Conservation (phyloP, 768 basidiomycete species). For the Mycena vulgaris region DNA sequence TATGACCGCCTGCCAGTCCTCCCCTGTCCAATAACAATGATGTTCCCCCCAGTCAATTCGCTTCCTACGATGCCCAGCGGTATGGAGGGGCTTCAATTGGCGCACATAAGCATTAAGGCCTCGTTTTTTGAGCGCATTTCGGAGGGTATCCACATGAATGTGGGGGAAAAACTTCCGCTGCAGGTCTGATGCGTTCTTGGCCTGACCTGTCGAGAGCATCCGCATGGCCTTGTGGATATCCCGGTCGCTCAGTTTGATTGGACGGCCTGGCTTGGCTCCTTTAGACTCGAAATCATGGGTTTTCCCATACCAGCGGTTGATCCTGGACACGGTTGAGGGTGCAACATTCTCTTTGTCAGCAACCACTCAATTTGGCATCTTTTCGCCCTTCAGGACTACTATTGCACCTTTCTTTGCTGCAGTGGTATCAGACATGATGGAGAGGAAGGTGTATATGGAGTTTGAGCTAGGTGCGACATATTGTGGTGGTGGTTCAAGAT, state of each 20-base stretch:
- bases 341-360: conserved; percentile 11
- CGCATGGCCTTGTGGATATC: not conserved
- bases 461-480: not conserved
- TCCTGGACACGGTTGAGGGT: conserved; percentile 12
- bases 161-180: conserved; percentile 2
- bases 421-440: conserved; percentile 4
- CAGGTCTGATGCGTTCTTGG: conserved; percentile 17
- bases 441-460: conserved; percentile 10
- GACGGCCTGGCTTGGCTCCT: not conserved
- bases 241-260: not conserved
- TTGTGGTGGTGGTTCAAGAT: conserved; percentile 4
- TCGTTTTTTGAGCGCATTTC: conserved; percentile 4
- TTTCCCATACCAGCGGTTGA: not conserved
- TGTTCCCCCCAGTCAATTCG: not conserved
- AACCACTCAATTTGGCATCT: conserved; percentile 4
- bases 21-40: conserved; percentile 12
- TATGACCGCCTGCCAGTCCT: conserved; percentile 14
- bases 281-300: conserved; percentile 2
- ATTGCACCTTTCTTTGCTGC: conserved; percentile 14
- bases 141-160: conserved; percentile 11
- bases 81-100: not conserved
- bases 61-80: conserved; percentile 6
- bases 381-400: not conserved
- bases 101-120: not conserved
- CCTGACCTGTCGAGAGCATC: not conserved